Evolutionary conservation across 768 basidiomycete genomes (phyloP), one percentile per base, ranked within the genome.

Genomic region (Termitomyces sp.): DNA sequence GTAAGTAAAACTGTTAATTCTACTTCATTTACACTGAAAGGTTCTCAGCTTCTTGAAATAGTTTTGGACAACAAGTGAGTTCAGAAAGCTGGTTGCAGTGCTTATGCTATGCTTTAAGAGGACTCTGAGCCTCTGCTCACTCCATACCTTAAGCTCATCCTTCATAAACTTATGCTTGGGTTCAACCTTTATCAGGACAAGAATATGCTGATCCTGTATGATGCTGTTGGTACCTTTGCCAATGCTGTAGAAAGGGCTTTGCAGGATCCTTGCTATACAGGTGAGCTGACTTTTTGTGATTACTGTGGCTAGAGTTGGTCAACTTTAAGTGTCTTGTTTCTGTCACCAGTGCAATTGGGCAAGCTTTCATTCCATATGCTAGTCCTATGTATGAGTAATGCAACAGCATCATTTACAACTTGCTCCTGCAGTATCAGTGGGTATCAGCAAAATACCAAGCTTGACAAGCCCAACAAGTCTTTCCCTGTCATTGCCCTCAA

Each of bases 131-230:
- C 82, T 3, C 90, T 92, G 66, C 86, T 99, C 56, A 89, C 87
- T 11, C 97, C 97, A 1, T 98, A 91, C 77, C 87, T 98, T 14
- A 94, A 96, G 68, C 96, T 96, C 4, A 92, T 99, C 57, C 79
- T 99, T 60, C 87, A 91, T 57, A 98, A 98, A 74, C 81, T 99
- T 57, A 96, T 98, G 42, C 87, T 93, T 65, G 97, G 97, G 1
- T 99, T 98, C 74, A 86, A 92, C 60, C 98, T 97, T 76, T 99
- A 99, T 74, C 97, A 99, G 71, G 96, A 97, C 76, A 98, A 98
- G 83, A 99, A 99, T 72, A 89, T 98, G 84, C 84, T 99, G 66
- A 99, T 98, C 62, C 78, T 99, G 37, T 98, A 98, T 70, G 97
- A 99, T 69, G 97, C 97, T n/a, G 91, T 99, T 50, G 97, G 97